Base-by-base conservation (phyloP, 2,329 filamentous ascomycete species). In the Simplicillium sp. region DNA sequence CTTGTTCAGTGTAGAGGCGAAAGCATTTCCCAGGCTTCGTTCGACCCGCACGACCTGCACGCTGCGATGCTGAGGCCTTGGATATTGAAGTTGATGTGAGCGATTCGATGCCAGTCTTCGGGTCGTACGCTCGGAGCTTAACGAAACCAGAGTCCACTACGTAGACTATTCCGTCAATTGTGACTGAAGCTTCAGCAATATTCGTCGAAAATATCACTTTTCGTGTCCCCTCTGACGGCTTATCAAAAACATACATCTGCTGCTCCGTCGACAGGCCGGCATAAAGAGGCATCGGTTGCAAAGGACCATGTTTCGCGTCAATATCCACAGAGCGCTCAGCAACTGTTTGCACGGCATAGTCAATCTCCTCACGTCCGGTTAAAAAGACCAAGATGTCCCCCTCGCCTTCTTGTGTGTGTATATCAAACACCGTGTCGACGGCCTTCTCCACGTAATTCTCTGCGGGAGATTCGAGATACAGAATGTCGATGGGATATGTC, bases 131-230 rank as follows among this genome's bases (percentile, higher is more conserved):
- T 32, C 88, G 79, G 15, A 95, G 68, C 59, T 97, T 97, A 49
- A 94, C 88, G 55, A 87, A 96, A 1, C 92, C 92, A 40, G 78
- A 82, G 59, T 98, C 92, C 38, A 97, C 68, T 6, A 98, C 90
- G 54, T 87, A 94, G 41, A 88, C 81, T 45, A 97, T 89, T 3
- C 87, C 88, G 40, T 92, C 82, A 42, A 97, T 94, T 13, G 92
- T 97, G 34, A 98, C 84, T 2, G 87, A 95, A 4, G 92, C 90
- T 66, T 98, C 92, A 11, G 92, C 88, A 48, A 97, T 96, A 57
- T 97, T 97, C 44, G 92, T 97, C 4, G 87, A 84, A 49, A 96
- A 82, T 29, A 98, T 85, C 32, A 96, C 84, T 57, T 97, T 97
- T 34, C 92, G 77, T 2, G 82, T 89, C 44, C 89, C 82, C 45